phyloP scores from a whole-genome alignment of 257 asterid genomes.

The Salvia splendens region DNA sequence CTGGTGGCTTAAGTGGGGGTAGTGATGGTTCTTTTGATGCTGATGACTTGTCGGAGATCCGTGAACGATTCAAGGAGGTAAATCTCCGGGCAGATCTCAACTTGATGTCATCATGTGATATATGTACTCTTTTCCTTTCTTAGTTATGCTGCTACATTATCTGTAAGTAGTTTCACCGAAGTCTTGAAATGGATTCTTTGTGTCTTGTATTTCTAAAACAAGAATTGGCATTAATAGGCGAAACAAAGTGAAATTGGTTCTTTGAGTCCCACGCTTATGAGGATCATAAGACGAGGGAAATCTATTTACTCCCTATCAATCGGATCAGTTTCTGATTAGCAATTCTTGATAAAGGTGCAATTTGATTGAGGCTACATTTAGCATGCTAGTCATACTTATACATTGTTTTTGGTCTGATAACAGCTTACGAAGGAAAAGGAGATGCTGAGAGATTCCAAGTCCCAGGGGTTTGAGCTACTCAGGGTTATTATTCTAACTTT shows the following conservation, averaged over 20 bases:
- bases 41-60: conserved; percentile 59
- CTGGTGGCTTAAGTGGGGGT: conserved; percentile 46
- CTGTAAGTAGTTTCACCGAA: conserved; percentile 11
- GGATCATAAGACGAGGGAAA: neutral
- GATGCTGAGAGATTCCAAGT: conserved; percentile 63
- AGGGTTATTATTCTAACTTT: conserved; percentile 48
- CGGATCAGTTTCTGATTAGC: neutral
- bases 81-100: conserved; percentile 6
- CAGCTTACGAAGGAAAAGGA: conserved; percentile 81
- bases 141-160: conserved; percentile 3
- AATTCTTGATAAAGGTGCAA: neutral
- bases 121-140: neutral
- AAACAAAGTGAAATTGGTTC: neutral
- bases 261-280: neutral
- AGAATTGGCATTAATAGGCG: neutral
- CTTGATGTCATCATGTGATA: neutral
- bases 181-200: conserved; percentile 21
- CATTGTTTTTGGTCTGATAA: conserved; percentile 28
- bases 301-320: neutral
- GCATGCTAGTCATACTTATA: conserved; percentile 12
- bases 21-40: conserved; percentile 47
- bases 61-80: conserved; percentile 80
- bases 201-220: neutral
- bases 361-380: conserved; percentile 6
- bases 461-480: conserved; percentile 72